Evolutionary conservation across 179 eudicot species (phyloP), one percentile per base, ranked within the genome.

Genomic region (Spinacia oleracea): DNA sequence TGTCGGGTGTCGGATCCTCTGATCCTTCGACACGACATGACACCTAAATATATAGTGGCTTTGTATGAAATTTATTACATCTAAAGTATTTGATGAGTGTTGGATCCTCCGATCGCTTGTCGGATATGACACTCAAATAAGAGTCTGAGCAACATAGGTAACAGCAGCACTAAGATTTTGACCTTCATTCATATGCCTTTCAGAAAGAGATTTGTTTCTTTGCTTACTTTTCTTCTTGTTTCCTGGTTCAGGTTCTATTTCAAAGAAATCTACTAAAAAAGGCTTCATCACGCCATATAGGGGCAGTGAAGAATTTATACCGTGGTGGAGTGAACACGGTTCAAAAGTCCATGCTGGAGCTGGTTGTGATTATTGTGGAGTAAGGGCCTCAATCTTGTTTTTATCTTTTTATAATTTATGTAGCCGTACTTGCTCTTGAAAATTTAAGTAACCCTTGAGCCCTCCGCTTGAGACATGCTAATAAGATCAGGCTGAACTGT

Each of bases 291-390:
- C 45, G 43, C 75, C 86, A 60, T 55, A 18, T 72, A 56, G 72
- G 60, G 35, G 79, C 40, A 71, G 72, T 72, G 86, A 81, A 21
- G 81, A 81, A n/a, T 71, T 63, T 69, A 71, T 82, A 69, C 77
- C 78, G n/a, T 83, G 82, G 86, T 78, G 70, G 80, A 82, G 76
- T 40, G 81, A 81, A 50, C 79, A 81, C 71, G 82, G 80, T 40
- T 75, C 88, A 34, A 81, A 84, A n/a, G 78, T 89, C 76, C 94
- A 91, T 70, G 5, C 71, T 25, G 89, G 84, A 85, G 83, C 23
- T 75, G 94, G 97, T 65, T 90, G 97, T 84, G 97, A 90, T 81
- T 77, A 68, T 79, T 91, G 97, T 76, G 97, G 94, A 87, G 97
- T 90, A 82, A 86, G 81, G 55, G 40, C 58, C 69, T 77, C 46